Evolutionary conservation across 1,284 basidiomycete species (phyloP).

Genomic region (Irpex rosettiformis): DNA sequence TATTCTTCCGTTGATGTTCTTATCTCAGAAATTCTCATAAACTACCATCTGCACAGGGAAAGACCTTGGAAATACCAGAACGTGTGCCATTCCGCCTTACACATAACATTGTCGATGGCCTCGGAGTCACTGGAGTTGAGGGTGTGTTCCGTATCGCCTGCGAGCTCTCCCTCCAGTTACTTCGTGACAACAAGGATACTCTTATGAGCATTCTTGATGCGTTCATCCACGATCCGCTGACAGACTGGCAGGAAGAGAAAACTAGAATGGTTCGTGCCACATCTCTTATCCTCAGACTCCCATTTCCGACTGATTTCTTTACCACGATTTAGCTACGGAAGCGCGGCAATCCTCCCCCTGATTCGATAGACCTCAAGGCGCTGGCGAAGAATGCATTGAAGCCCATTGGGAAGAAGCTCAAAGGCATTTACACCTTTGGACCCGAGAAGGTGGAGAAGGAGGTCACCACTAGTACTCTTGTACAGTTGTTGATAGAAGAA

Average conservation of each 20-base stretch:
- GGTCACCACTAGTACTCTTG: conserved; percentile 80
- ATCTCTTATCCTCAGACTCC: background rate
- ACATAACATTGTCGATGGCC: conserved; percentile 90
- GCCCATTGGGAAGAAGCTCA: conserved; percentile 82
- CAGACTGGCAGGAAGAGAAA: conserved; percentile 90
- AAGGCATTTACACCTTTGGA: conserved; percentile 63
- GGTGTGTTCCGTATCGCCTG: conserved; percentile 92
- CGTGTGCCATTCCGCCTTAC: conserved; percentile 95
- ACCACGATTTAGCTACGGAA: too few species aligned
- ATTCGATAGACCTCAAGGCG: conserved; percentile 50
- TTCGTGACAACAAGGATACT: conserved; percentile 90
- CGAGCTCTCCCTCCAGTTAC: conserved; percentile 86
- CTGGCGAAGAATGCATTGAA: conserved; percentile 74
- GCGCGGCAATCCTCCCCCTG: conserved; percentile 38
- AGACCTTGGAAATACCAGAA: conserved; percentile 87
- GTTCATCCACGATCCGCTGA: conserved; percentile 96
- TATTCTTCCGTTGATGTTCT: conserved; percentile 5
- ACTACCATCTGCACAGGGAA: too few species aligned
- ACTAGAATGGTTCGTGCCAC: conserved; percentile 46
- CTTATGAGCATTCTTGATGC: conserved; percentile 97
- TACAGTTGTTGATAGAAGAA: conserved; percentile 87
- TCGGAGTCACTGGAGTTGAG: conserved; percentile 94
- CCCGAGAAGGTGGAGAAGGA: conserved; percentile 57
- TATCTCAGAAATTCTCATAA: conserved; percentile 1
- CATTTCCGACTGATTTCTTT: too few species aligned